Evolutionary conservation across 2,329 filamentous ascomycete genomes (phyloP).

Genomic region (Aspergillus ibericus): DNA sequence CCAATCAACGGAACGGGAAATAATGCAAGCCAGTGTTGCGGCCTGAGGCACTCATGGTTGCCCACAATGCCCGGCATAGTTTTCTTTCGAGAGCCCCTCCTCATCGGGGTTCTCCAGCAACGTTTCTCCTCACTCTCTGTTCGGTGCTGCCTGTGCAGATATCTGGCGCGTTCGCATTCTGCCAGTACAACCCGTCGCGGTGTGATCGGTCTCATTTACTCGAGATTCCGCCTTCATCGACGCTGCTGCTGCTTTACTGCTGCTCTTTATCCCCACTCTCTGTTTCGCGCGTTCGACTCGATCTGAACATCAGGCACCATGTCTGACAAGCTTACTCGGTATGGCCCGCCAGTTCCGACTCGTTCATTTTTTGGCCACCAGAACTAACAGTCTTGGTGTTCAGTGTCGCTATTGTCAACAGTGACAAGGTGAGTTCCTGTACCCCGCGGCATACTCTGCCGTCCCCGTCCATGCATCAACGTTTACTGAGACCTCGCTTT

Average conservation of each 20-base stretch:
- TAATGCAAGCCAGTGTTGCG: constrained; percentile 14
- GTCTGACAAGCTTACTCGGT: constrained; percentile 95
- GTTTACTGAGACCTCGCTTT: constrained; percentile 11
- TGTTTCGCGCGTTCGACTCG: constrained; percentile 5
- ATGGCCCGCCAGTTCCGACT: constrained; percentile 38
- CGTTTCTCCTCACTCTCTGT: constrained; percentile 12
- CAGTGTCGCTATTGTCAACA: constrained; percentile 98
- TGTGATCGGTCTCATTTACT: constrained; percentile 11
- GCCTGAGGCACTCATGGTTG: constrained; percentile 22
- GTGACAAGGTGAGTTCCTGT: constrained; percentile 75
- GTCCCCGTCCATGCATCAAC: constrained; percentile 42
- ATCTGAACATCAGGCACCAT: constrained; percentile 54
- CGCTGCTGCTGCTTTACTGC: constrained; percentile 12
- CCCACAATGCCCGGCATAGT: constrained; percentile 29
- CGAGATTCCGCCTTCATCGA: neutral
- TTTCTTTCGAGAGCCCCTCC: constrained; percentile 27
- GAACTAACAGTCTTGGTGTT: constrained; percentile 21
- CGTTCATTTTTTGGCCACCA: constrained; percentile 6
- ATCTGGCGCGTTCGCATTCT: constrained; percentile 15
- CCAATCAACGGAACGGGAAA: constrained; percentile 23
- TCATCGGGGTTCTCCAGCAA: constrained; percentile 19
- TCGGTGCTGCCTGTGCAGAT: constrained; percentile 19
- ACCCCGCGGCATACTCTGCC: constrained; percentile 43
- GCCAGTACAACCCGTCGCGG: constrained; percentile 17
- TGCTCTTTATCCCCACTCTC: constrained; percentile 9